Percentiles rank a stretch among this genome's conserved stretches.
phyloP scores from a whole-genome alignment of 2,329 filamentous ascomycete species.

The Cephalotrichum gorgonifer region DNA sequence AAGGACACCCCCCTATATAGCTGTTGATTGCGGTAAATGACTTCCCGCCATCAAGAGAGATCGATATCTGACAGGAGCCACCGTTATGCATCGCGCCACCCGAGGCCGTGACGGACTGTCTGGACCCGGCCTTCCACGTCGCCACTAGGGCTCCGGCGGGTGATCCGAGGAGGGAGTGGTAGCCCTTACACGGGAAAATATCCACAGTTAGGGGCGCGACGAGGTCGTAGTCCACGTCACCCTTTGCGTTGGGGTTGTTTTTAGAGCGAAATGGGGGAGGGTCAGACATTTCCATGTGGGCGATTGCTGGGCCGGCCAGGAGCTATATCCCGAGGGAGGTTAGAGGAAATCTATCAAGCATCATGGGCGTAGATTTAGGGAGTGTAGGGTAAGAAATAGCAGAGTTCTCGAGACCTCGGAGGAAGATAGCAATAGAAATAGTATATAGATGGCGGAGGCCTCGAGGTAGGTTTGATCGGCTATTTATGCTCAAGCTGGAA shows the following conservation, averaged over 20 bases:
- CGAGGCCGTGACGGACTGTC: conserved; percentile 41
- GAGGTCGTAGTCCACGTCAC: conserved; percentile 41
- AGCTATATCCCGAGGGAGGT: not conserved
- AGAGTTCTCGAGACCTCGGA: too few relatives aligned
- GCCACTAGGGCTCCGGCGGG: conserved; percentile 29
- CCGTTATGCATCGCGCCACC: conserved; percentile 44
- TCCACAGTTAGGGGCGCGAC: conserved; percentile 43
- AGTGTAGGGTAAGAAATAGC: too few relatives aligned
- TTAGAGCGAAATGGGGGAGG: conserved; percentile 18
- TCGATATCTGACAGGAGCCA: conserved; percentile 52
- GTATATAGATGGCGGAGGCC: too few relatives aligned
- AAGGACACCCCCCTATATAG: conserved; percentile 25
- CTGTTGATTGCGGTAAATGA: conserved; percentile 43
- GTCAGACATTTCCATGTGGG: conserved; percentile 19
- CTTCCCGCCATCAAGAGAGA: conserved; percentile 50
- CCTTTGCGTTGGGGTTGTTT: conserved; percentile 15
- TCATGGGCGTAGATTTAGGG: not conserved
- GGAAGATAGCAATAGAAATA: too few relatives aligned
- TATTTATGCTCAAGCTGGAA: too few relatives aligned
- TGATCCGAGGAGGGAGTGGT: conserved; percentile 14
- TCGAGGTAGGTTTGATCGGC: too few relatives aligned
- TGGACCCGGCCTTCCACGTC: conserved; percentile 39
- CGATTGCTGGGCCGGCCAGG: not conserved
- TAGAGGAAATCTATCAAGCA: not conserved
- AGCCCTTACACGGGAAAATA: conserved; percentile 53